Conservation (phyloP, 73 alveolate species). For the Paraurostyla sp. region DNA sequence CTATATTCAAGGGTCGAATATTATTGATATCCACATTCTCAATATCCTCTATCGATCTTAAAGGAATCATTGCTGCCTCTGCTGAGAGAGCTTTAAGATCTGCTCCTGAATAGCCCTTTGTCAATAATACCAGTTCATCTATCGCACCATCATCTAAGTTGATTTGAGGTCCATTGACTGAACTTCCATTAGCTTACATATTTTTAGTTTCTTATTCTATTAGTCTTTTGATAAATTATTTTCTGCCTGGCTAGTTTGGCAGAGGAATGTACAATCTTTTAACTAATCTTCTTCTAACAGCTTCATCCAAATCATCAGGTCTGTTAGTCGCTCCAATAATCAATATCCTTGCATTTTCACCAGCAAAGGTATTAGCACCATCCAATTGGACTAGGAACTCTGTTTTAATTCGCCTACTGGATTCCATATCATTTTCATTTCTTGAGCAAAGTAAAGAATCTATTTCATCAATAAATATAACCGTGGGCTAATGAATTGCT, state of each 20-base stretch:
- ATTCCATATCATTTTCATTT: constrained; percentile 96
- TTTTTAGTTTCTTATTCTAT: constrained; percentile 85
- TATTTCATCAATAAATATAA: constrained; percentile 98
- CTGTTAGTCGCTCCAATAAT: constrained; percentile 89
- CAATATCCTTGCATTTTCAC: constrained; percentile 64
- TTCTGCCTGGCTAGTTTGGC: constrained; percentile 96
- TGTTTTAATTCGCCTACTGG: constrained; percentile 96
- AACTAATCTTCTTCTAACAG: constrained; percentile 72
- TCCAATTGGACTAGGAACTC: constrained; percentile 97
- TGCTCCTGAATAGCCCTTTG: constrained; percentile 98
- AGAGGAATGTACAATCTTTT: constrained; percentile 79
- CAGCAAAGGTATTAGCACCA: constrained; percentile 73
- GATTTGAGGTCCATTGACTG: constrained; percentile 69
- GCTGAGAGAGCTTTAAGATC: constrained; percentile 89
- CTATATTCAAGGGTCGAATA: constrained; percentile 86
- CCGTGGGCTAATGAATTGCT: constrained; percentile 93
- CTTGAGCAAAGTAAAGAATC: constrained; percentile 97
- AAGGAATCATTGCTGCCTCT: constrained; percentile 96
- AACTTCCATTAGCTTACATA: constrained; percentile 69
- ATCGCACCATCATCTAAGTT: constrained; percentile 81
- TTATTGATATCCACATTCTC: constrained; percentile 74
- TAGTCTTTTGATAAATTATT: constrained; percentile 81
- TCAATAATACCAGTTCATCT: constrained; percentile 77
- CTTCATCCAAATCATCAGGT: constrained; percentile 97
- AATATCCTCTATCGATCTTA: constrained; percentile 87